Evolutionary conservation across 1,284 basidiomycete genomes (phyloP).

Genomic region (Omphalotus olearius): DNA sequence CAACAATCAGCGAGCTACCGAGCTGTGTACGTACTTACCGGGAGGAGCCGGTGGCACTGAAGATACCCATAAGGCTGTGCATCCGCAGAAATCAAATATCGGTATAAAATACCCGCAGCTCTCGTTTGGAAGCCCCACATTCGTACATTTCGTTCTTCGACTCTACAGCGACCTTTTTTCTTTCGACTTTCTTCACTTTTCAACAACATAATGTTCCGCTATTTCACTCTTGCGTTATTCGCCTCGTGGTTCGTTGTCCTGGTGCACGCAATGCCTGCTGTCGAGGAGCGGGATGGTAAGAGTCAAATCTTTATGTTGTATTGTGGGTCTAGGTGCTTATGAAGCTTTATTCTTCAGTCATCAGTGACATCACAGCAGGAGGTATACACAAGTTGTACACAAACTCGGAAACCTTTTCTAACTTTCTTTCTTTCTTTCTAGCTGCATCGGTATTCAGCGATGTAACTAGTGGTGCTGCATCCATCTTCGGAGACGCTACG

Average conservation of each 20-base stretch:
- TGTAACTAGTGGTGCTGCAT: background rate
- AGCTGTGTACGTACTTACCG: no score
- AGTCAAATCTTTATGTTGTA: background rate
- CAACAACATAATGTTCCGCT: constrained; percentile 30
- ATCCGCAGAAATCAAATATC: no score
- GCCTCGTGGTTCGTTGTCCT: background rate
- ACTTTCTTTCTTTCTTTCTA: background rate
- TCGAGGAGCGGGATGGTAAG: background rate
- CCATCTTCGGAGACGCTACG: constrained; percentile 6
- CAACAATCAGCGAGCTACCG: no score
- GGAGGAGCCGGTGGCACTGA: no score
- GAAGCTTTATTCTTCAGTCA: background rate
- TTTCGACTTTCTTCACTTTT: constrained; percentile 15
- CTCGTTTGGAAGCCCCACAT: no score
- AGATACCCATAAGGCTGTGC: no score
- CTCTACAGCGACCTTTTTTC: no score
- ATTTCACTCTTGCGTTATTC: background rate
- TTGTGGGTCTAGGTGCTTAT: background rate
- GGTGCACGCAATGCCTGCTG: background rate
- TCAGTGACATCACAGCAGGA: background rate
- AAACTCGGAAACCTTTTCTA: background rate
- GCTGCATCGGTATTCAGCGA: constrained; percentile 5
- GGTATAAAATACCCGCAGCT: no score
- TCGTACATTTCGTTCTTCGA: no score
- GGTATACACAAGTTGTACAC: background rate